These are phyloP conservation scores for Delonix regia DNA, from an alignment of 306 rosid species.

Conservation along the genomic window DNA sequence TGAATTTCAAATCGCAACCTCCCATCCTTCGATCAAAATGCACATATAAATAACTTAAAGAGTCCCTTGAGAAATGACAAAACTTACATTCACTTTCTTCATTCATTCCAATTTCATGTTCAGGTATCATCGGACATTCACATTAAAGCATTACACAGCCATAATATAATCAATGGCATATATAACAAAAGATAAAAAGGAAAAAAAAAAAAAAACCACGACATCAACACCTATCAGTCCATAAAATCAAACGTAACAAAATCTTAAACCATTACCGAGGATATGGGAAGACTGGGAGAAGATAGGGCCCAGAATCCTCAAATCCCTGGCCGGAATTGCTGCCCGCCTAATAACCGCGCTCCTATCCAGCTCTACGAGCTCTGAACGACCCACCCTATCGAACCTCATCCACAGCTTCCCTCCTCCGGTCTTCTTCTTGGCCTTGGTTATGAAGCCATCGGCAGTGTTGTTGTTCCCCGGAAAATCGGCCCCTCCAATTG, in stretches of 20 bases:
- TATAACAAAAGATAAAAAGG: background rate
- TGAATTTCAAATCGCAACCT: background rate
- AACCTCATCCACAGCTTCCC: conserved; percentile 86
- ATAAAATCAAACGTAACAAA: background rate
- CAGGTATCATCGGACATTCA: background rate
- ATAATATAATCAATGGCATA: background rate
- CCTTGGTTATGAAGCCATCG: conserved; percentile 44
- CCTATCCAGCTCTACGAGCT: conserved; percentile 84
- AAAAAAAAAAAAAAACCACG: background rate
- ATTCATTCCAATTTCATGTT: background rate
- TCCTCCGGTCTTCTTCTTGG: conserved; percentile 82
- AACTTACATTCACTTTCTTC: background rate
- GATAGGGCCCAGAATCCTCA: conserved; percentile 87
- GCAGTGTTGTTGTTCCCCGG: conserved; percentile 7
- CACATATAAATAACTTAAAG: background rate
- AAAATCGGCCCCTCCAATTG: background rate
- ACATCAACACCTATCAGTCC: background rate
- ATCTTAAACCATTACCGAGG: conserved; percentile 60
- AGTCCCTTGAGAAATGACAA: background rate
- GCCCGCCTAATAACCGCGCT: conserved; percentile 76
- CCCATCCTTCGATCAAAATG: background rate
- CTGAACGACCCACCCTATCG: conserved; percentile 67
- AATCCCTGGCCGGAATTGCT: conserved; percentile 80
- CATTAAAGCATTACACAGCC: background rate
- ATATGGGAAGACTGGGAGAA: conserved; percentile 94